Evolutionary conservation across 495 filamentous ascomycete genomes (phyloP).

Genomic region (Apodospora peruviana): DNA sequence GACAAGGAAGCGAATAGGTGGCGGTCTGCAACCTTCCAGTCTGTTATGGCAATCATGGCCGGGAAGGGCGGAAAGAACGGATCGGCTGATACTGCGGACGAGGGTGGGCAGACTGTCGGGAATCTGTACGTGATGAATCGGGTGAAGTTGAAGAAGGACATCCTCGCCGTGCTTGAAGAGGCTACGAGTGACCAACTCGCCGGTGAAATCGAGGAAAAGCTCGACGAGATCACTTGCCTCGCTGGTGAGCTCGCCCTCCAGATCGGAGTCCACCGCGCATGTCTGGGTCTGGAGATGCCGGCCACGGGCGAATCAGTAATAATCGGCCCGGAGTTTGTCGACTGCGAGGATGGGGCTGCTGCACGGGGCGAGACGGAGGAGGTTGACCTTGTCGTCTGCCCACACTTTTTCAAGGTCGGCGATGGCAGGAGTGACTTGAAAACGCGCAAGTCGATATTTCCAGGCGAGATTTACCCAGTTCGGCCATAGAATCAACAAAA

Average conservation of each 20-base stretch:
- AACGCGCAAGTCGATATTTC: conserved; percentile 5
- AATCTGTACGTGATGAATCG: conserved; percentile 2
- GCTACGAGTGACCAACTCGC: background rate
- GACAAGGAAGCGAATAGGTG: conserved; percentile 18
- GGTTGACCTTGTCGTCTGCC: conserved; percentile 17
- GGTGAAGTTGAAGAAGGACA: background rate
- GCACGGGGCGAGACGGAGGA: background rate
- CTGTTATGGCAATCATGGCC: conserved; percentile 5
- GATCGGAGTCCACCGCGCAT: conserved; percentile 14
- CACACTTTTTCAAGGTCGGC: conserved; percentile 15
- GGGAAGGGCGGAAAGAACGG: background rate
- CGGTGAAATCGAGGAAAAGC: conserved; percentile 8
- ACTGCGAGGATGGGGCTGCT: conserved; percentile 17
- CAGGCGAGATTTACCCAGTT: conserved; percentile 16
- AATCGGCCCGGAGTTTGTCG: conserved; percentile 18
- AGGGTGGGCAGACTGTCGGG: background rate
- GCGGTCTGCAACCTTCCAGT: conserved; percentile 20
- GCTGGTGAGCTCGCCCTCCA: conserved; percentile 16
- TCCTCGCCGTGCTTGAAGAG: background rate
- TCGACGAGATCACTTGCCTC: conserved; percentile 6
- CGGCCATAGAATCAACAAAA: background rate
- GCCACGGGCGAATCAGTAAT: conserved; percentile 5
- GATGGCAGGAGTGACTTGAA: conserved; percentile 8
- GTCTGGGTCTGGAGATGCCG: conserved; percentile 5
- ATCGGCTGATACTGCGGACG: background rate